These are phyloP conservation scores for Alternaria sp. DNA, from an alignment of 2,329 filamentous ascomycete species.

Conservation along the genomic window DNA sequence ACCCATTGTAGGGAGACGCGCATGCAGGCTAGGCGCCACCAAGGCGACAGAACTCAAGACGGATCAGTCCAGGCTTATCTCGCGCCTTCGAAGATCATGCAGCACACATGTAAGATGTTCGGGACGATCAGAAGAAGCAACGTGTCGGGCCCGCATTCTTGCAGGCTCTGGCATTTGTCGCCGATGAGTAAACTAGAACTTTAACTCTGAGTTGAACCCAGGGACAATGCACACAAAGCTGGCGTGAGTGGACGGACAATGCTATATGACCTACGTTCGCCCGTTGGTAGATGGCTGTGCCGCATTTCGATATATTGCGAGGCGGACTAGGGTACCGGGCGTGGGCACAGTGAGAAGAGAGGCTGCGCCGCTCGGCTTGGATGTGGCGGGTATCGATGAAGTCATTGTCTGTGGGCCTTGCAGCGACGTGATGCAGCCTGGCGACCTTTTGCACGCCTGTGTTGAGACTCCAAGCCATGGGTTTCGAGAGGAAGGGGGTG, in stretches of 20 bases:
- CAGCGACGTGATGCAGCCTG: background rate
- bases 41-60: slow-evolving; percentile 1
- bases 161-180: slow-evolving; percentile 1
- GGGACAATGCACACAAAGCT: background rate
- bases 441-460: background rate
- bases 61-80: slow-evolving; percentile 2
- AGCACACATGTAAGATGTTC: slow-evolving; percentile 1
- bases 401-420: background rate
- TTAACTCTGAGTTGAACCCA: background rate
- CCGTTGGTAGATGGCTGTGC: slow-evolving; percentile 9
- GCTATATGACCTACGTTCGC: background rate
- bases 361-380: background rate
- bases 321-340: slow-evolving; percentile 3
- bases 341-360: background rate
- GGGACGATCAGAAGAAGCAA: slow-evolving; percentile 6
- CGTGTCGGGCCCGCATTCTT: slow-evolving; percentile 2
- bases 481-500: background rate
- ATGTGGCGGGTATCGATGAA: background rate
- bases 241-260: background rate
- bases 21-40: slow-evolving; percentile 1
- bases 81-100: background rate
- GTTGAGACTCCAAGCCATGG: background rate
- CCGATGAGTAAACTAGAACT: slow-evolving; percentile 1
- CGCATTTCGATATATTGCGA: slow-evolving; percentile 6
- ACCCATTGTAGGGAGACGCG: background rate